Percentiles rank a stretch among this genome's conserved stretches.
Conservation (phyloP, 768 basidiomycete genomes). For the Peribolospora kevripleyi region DNA sequence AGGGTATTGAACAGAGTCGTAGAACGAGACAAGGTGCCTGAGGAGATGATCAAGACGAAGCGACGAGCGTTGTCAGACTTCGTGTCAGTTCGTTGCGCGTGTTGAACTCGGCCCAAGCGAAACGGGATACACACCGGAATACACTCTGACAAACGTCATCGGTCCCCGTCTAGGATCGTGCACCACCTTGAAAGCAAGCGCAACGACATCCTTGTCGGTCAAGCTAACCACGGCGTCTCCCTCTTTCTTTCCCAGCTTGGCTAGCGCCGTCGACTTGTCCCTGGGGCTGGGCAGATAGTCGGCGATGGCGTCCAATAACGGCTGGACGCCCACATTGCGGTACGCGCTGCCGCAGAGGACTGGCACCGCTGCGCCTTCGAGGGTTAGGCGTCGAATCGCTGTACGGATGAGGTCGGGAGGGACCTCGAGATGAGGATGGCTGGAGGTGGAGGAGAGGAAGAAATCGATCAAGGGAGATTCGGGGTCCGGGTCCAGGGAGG, state of each 20-base stretch:
- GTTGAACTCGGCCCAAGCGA: no score
- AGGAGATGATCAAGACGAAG: no score
- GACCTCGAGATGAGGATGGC: constrained; percentile 40
- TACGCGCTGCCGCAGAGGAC: constrained; percentile 62
- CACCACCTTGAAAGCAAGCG: constrained; percentile 62
- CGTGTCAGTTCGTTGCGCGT: no score
- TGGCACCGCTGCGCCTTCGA: constrained; percentile 43
- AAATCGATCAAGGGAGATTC: constrained; percentile 42
- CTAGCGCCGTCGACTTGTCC: constrained; percentile 21
- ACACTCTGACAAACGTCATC: constrained; percentile 81
- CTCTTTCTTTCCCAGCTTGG: background rate
- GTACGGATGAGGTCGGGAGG: constrained; percentile 30
- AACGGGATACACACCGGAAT: constrained; percentile 36
- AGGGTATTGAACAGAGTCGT: constrained; percentile 38
- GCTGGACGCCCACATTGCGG: constrained; percentile 54
- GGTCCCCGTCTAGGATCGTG: constrained; percentile 66
- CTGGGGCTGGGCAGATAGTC: constrained; percentile 69
- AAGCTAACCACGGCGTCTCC: background rate
- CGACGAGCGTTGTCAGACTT: no score
- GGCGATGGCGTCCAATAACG: constrained; percentile 58
- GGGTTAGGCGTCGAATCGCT: constrained; percentile 41
- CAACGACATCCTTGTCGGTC: constrained; percentile 1
- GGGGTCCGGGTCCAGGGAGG: constrained; percentile 43
- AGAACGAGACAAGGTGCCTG: constrained; percentile 46
- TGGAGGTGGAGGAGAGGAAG: constrained; percentile 29